Percentiles rank a stretch among this genome's conserved stretches.
Evolutionary conservation across 2,329 filamentous ascomycete species (phyloP).

Genomic region (Beauveria bassiana): DNA sequence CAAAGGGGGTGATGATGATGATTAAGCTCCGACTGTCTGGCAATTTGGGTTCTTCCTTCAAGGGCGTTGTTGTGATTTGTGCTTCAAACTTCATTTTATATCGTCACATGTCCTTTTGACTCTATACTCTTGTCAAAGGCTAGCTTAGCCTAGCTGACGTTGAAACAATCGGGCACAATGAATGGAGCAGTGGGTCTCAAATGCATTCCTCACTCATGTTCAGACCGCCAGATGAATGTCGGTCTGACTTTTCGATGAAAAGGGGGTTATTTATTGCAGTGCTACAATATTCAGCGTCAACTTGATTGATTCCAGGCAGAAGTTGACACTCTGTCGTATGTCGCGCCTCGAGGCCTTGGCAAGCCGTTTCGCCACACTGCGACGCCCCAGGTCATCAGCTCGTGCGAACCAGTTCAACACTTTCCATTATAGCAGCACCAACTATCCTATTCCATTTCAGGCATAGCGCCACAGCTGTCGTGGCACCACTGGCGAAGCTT

Average conservation of each 20-base stretch:
- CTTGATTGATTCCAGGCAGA: neutral
- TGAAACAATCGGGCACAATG: conserved; percentile 10
- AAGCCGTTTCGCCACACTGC: no score
- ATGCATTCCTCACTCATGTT: neutral
- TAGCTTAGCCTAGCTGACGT: neutral
- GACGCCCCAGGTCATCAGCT: no score
- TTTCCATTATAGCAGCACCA: neutral
- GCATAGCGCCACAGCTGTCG: conserved; percentile 4
- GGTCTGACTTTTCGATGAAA: no score
- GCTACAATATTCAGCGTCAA: neutral
- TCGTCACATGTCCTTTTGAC: no score
- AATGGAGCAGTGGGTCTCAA: conserved; percentile 35
- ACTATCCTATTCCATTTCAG: neutral
- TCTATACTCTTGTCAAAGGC: no score
- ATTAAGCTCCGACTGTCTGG: no score
- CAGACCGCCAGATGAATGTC: conserved; percentile 5
- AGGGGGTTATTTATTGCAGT: neutral
- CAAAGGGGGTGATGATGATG: neutral
- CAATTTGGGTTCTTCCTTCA: no score
- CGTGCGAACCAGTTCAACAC: neutral
- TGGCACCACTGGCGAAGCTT: conserved; percentile 4
- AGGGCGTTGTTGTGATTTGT: no score
- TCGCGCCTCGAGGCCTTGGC: no score
- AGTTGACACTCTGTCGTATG: no score
- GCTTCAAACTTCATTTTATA: no score